phyloP scores from a whole-genome alignment of 73 alveolate genomes.

The Tetrahymena borealis region DNA sequence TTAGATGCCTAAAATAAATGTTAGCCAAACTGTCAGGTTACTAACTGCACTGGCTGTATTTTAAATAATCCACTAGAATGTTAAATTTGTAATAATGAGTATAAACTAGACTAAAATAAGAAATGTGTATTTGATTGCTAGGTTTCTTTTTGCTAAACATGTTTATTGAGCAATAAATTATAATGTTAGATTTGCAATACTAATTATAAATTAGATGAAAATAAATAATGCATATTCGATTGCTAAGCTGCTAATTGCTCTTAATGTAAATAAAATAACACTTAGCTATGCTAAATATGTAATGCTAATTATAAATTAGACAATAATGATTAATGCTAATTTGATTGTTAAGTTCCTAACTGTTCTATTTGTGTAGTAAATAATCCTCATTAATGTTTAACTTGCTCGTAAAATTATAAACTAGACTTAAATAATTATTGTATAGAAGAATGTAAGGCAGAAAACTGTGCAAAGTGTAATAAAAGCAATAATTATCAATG shows the following conservation, averaged over 20 bases:
- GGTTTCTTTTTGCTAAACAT: background rate
- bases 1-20: background rate
- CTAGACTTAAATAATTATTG: background rate
- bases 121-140: background rate
- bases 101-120: background rate
- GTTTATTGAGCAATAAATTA: background rate
- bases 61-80: background rate
- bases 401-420: background rate
- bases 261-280: background rate
- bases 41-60: background rate
- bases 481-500: background rate
- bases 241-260: background rate
- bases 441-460: background rate
- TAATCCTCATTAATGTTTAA: background rate
- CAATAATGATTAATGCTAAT: background rate
- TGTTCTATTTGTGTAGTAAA: background rate
- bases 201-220: background rate
- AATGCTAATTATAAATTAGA: background rate
- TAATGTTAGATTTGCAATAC: background rate
- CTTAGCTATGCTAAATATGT: background rate
- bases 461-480: background rate
- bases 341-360: background rate
- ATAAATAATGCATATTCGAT: background rate
- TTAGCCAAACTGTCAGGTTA: background rate
- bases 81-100: background rate